Evolutionary conservation across 139 green algal species (phyloP), one percentile per base, ranked within the genome.

Genomic region (Closterium sp.): DNA sequence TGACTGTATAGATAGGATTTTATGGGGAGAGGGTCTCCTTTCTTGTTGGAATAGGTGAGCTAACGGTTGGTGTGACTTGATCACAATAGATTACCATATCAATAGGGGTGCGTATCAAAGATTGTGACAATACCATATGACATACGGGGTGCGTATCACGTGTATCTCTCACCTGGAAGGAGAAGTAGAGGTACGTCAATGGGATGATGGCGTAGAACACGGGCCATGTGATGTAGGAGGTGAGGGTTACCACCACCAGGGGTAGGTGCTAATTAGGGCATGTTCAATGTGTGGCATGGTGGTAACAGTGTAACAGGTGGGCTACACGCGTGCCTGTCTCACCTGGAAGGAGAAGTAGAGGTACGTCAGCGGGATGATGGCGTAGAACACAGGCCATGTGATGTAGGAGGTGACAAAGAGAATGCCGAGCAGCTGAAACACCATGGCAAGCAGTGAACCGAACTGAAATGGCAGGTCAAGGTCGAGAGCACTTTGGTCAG

Each of bases 381-480:
- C 50, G 50, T 73, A 73, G 50, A 73, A 73, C 50, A 73, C 50
- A 21, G 50, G 50, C 50, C 50, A 73, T 27, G 50, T 73, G 24
- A 86, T 88, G 31, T n/a, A 31, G 24, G 42, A 92, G 17, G 70
- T 92, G 38, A 92, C 62, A 9, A 92, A 31, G 42, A 90, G 84
- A 19, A 90, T 92, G 62, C 62, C 89, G 7, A 31, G 24, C n/a
- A 92, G 89, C 70, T 92, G 79, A 24, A 88, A 70, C 13, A 89
- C 10, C 27, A 89, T 89, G 4, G 79, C 79, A 5, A 89, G 27
- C 1, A 73, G n/a, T 1, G 45, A 31, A 2, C 38, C 34, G 28
- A 92, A 92, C 79, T 45, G 6, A 22, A 89, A 88, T 27, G 62
- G 70, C 24, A 92, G 89, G 27, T 92, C 89, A 17, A 89, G 22